Evolutionary conservation across 352 stramenopile species (phyloP).

Genomic region (Pythium chondricola): DNA sequence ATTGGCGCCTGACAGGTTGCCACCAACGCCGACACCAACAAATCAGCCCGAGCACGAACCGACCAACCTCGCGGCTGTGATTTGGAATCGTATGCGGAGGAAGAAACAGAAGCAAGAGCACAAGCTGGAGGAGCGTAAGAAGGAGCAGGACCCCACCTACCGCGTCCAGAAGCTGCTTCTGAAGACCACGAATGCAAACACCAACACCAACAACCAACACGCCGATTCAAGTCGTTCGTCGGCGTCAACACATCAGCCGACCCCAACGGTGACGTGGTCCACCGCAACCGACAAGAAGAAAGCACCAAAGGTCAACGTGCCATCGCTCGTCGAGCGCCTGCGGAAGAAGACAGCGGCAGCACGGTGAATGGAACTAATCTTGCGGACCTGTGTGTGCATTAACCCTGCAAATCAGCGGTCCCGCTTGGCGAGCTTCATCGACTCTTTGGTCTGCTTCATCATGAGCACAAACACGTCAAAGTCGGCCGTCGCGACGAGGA

Average conservation of each 20-base stretch:
- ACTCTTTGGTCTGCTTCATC: conserved; percentile 80
- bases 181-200: conserved; percentile 8
- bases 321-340: conserved; percentile 65
- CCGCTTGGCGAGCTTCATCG: conserved; percentile 44
- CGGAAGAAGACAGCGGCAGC: conserved; percentile 57
- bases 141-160: conserved; percentile 45
- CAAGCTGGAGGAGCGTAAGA: conserved; percentile 25
- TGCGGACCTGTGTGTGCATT: not conserved
- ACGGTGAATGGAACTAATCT: conserved; percentile 12
- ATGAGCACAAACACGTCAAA: conserved; percentile 81
- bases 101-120: conserved; percentile 37
- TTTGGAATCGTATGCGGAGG: conserved; percentile 70
- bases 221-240: too few relatives aligned
- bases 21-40: too few relatives aligned
- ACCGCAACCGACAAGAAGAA: conserved; percentile 41
- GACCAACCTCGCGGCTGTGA: conserved; percentile 26
- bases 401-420: not conserved
- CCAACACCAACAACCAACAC: not conserved
- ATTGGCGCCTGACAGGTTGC: not conserved
- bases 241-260: too few relatives aligned
- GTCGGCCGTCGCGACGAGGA: conserved; percentile 69
- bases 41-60: not conserved
- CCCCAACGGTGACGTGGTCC: conserved; percentile 36
- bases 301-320: conserved; percentile 52
- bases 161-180: conserved; percentile 49